Percentiles rank a stretch among this genome's conserved stretches.
Evolutionary conservation across 768 basidiomycete genomes (phyloP).

Genomic region (Podaxis pistillaris): DNA sequence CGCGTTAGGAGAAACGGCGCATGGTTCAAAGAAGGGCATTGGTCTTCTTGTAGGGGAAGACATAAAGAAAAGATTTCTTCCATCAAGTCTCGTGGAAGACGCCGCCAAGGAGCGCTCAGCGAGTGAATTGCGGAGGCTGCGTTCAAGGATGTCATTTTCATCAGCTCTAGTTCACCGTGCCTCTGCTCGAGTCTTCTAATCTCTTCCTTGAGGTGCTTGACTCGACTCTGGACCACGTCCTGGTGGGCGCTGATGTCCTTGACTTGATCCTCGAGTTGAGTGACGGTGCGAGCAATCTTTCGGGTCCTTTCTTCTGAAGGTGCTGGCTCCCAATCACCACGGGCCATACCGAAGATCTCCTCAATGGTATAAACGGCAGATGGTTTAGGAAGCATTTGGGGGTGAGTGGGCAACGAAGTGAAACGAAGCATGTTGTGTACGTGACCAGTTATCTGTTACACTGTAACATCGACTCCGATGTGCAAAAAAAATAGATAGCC

Average conservation of each 20-base stretch:
- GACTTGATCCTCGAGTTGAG: not conserved
- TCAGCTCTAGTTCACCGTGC: not conserved
- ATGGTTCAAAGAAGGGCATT: not conserved
- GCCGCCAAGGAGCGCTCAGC: not conserved
- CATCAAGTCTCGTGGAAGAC: not conserved
- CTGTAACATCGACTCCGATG: not conserved
- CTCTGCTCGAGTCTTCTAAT: not conserved
- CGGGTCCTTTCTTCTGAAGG: not conserved
- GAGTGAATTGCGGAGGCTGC: not conserved
- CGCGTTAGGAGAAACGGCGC: not conserved
- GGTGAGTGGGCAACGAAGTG: not conserved
- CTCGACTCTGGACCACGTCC: not conserved
- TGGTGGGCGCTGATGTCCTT: not conserved
- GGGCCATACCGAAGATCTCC: not conserved
- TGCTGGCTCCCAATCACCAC: not conserved
- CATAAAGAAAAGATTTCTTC: not conserved
- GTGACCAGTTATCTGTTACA: no score
- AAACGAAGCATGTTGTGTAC: not conserved
- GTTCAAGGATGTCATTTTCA: not conserved
- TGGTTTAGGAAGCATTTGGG: not conserved
- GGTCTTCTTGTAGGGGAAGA: not conserved
- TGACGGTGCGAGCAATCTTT: not conserved
- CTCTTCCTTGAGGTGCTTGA: not conserved
- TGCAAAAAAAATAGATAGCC: constrained; percentile 39
- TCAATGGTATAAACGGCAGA: not conserved